A percentile compares a stretch with the other conserved stretches of the same genome.
Conservation (phyloP, 2,329 filamentous ascomycete species). For the Aspergillus flavus region DNA sequence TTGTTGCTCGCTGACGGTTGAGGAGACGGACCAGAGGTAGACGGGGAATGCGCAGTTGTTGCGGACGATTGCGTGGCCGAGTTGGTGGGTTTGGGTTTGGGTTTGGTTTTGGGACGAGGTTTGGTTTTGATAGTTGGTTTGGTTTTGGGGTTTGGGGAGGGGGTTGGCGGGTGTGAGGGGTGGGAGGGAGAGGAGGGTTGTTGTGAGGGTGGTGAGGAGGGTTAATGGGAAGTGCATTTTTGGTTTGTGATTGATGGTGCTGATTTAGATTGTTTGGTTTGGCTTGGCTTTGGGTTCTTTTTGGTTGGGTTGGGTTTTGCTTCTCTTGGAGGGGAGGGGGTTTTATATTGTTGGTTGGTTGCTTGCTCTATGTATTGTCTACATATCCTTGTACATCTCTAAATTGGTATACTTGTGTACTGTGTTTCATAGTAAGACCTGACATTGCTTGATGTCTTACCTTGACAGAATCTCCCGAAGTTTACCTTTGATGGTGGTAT, state of each 20-base stretch:
- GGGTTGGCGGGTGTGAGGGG: neutral
- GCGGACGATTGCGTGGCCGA: conserved; percentile 36
- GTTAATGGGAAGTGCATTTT: neutral
- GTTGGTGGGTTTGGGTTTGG: neutral
- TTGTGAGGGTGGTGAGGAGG: neutral
- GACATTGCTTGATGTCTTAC: neutral
- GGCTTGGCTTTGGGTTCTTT: neutral
- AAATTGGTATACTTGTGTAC: neutral
- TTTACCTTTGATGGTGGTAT: neutral
- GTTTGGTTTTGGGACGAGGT: neutral
- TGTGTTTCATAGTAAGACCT: neutral
- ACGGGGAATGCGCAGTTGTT: conserved; percentile 38
- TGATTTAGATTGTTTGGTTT: neutral
- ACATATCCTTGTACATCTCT: neutral
- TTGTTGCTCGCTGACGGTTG: conserved; percentile 24
- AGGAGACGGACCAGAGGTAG: conserved; percentile 44
- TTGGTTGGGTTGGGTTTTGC: neutral
- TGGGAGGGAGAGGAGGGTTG: conserved; percentile 10
- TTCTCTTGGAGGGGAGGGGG: neutral
- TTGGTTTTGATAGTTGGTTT: conserved; percentile 11
- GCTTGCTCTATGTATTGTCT: neutral
- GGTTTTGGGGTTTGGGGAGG: neutral
- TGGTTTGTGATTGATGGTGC: neutral
- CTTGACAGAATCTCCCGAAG: neutral
- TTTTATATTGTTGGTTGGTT: neutral